Evolutionary conservation across 2,329 filamentous ascomycete genomes (phyloP), one percentile per base, ranked within the genome.

Genomic region (Orbilia ellipsospora): DNA sequence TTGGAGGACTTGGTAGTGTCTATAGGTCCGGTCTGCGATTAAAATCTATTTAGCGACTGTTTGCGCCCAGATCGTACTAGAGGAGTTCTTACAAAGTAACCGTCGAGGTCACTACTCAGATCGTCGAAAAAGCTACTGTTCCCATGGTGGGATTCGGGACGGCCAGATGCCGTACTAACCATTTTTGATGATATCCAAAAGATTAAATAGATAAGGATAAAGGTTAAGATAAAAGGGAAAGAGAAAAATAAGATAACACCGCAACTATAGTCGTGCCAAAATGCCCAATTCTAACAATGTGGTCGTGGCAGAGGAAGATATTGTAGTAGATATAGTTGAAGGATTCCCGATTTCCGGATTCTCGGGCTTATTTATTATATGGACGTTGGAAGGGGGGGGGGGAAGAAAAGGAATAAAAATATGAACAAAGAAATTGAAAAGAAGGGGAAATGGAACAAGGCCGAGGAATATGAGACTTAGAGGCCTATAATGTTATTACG

Each of bases 1-100:
- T 92, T 93, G 18, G 90, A 92, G 82, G 93, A 90, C 79, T 88
- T 88, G 70, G 88, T 85, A 77, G 92, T 87, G 81, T 93, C 88
- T 75, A 90, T 87, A 59, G 91, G 91, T 12, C 88, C 88, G 57
- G 81, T 74, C 69, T 74, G 59, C 15, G 4, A n/a, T 61, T 51
- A 8, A 13, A 52, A 6, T 60, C 63, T 40, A 54, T 48, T 44
- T n/a, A 61, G 31, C 45, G 8, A 10, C 5, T 15, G 6, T 57
- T 51, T 42, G n/a, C 23, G 4, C 31, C 8, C 54, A 26, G n/a
- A 18, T 28, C 36, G 3, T n/a, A 60, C 26, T 52, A 28, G 26
- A 15, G 31, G 15, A 48, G 40, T 23, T 61, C 73, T 59, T 52
- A 70, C 66, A 45, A 76, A 76, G 51, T 76, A 76, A 26, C 73